Conservation (phyloP, 257 asterid species). For the Cruciata laevipes region DNA sequence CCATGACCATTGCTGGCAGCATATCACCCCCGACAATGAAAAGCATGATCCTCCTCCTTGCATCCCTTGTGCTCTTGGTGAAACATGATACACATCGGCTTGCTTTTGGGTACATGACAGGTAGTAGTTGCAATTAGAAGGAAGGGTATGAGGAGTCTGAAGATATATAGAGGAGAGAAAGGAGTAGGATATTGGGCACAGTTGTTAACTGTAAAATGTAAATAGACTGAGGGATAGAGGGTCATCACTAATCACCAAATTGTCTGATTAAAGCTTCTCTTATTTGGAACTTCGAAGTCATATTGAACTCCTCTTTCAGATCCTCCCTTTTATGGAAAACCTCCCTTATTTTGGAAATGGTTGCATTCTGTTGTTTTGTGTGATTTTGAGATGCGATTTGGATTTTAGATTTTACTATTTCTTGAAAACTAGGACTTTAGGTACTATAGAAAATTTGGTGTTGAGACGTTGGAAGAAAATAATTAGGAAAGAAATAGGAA, state of each 20-base stretch:
- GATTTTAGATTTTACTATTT: too few species aligned
- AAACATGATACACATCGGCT: too few species aligned
- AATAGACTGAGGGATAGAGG: conserved; percentile 28
- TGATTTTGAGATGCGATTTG: background rate
- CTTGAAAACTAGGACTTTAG: too few species aligned
- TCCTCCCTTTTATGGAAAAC: too few species aligned
- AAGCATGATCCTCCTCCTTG: conserved; percentile 59
- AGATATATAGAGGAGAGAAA: background rate
- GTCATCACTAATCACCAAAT: background rate
- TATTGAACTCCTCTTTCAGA: too few species aligned
- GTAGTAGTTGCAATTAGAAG: conserved; percentile 8
- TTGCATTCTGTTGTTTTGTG: background rate
- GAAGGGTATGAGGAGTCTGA: background rate
- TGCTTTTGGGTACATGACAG: conserved; percentile 3
- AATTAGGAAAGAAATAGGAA: too few species aligned
- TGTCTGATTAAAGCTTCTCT: background rate
- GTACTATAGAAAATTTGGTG: too few species aligned
- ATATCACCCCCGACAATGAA: conserved; percentile 57
- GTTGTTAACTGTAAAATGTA: conserved; percentile 41
- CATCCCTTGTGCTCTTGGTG: conserved; percentile 82
- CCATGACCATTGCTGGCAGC: conserved; percentile 71
- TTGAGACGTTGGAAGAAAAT: too few species aligned
- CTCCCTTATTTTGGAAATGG: background rate
- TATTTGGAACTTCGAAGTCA: background rate
- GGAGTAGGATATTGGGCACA: conserved; percentile 16